phyloP scores from a whole-genome alignment of 2,329 filamentous ascomycete species.

The Aspergillus phoenicis region DNA sequence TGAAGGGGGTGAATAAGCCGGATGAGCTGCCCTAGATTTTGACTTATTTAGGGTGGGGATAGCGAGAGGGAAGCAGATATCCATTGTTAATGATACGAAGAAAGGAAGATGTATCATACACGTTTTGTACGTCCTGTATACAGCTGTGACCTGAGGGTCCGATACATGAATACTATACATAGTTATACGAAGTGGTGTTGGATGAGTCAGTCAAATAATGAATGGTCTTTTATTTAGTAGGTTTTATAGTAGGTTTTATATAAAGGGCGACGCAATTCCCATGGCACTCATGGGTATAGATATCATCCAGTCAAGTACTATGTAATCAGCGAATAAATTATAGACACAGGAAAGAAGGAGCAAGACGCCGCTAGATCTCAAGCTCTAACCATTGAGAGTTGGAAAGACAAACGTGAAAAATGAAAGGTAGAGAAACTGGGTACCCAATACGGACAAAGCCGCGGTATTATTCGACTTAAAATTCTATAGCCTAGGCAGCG shows the following conservation, averaged over 20 bases:
- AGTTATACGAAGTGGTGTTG: too few species aligned
- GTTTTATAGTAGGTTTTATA: too few species aligned
- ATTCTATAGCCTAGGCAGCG: constrained; percentile 15
- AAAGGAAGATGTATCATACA: too few species aligned
- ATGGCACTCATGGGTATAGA: not conserved
- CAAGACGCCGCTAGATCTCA: not conserved
- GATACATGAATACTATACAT: too few species aligned
- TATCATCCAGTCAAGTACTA: not conserved
- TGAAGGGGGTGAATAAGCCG: not conserved
- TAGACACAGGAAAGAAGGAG: not conserved
- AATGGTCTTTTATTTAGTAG: too few species aligned
- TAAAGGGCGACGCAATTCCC: too few species aligned
- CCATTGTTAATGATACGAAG: not conserved
- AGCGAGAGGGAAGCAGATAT: not conserved
- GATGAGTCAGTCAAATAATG: too few species aligned
- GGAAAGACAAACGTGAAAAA: not conserved
- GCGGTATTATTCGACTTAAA: constrained; percentile 15
- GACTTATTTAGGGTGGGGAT: too few species aligned
- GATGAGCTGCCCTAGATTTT: not conserved
- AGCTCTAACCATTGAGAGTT: not conserved
- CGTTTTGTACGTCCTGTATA: not conserved
- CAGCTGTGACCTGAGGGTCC: not conserved
- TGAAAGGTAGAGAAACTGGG: not conserved
- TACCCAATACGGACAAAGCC: not conserved
- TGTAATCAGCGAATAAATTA: not conserved